Base-by-base conservation (phyloP, 208 protist genomes). In the Wallacemonas sp. region DNA sequence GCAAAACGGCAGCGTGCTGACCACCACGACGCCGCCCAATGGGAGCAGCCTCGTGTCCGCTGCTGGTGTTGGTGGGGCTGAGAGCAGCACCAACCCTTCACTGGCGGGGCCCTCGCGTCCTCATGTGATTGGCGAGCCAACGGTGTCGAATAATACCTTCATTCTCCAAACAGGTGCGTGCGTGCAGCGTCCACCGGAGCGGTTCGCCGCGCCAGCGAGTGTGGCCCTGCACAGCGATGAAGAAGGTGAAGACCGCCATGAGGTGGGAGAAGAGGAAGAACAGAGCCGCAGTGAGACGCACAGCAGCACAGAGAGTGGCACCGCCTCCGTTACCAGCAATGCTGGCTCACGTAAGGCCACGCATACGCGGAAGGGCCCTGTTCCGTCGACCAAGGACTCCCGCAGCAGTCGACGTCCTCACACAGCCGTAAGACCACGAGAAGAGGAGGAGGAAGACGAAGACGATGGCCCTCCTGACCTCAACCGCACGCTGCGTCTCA, bases 141-240 rank as follows among this genome's bases (percentile, higher is more conserved):
- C 22, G 4, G 51, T 58, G 51, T 38, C 24, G 28, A 58, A 58
- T 31, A 58, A 39, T 31, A 58, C 51, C 28, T 58, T 58, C 51
- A 58, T 58, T 38, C 28, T 38, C 6, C 51, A 58, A 19, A 30
- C 51, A 4, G 51, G 51, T 9, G 51, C 22, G 28, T 58, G 51
- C 19, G 51, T 58, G 30, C 51, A 58, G 31, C 51, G 51, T n/a
- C 51, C 51, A 21, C 51, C 51, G 4, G 51, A 58, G 19, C 51
- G 51, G 5, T 58, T 27, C 21, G 51, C 30, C 12, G 14, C 51
- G 5, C 4, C 26, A 26, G 2, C 21, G 3, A 30, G 4, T 41
- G 36, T 17, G 9, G 36, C 9, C 14, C 36, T 14, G 9, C 9
- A 41, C 36, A 41, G n/a, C n/a, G n/a, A n/a, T n/a, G n/a, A n/a